Evolutionary conservation across 179 eudicot species (phyloP).

Genomic region (Amaranthus tricolor): DNA sequence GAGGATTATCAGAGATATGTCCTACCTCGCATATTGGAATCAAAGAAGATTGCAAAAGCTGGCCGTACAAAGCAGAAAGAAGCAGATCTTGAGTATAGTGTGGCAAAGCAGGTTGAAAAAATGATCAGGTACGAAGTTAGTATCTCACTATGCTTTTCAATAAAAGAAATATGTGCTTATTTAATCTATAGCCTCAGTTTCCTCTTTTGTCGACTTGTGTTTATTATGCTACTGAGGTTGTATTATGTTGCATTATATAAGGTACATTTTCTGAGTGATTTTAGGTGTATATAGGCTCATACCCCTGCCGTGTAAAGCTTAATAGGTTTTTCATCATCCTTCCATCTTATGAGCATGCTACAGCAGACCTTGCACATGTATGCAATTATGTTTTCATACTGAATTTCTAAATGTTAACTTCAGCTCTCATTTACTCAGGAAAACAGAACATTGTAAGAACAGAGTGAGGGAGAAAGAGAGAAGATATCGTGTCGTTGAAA

Average conservation of each 20-base stretch:
- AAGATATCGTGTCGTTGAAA: not conserved
- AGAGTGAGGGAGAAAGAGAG: not conserved
- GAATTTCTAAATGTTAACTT: not conserved
- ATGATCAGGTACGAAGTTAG: conserved; percentile 75
- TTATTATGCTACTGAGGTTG: not conserved
- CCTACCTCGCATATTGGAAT: conserved; percentile 88
- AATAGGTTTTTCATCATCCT: not conserved
- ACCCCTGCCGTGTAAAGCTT: conserved; percentile 1
- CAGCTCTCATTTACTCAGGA: not conserved
- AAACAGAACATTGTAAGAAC: not conserved
- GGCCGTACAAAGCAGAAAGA: conserved; percentile 98
- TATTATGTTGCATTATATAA: not conserved
- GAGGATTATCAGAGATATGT: conserved; percentile 96
- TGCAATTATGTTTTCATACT: not conserved
- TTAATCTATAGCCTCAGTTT: not conserved
- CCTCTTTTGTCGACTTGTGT: not conserved
- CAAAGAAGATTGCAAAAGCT: conserved; percentile 96
- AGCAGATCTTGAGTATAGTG: conserved; percentile 95
- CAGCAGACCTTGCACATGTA: not conserved
- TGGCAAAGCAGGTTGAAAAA: conserved; percentile 99
- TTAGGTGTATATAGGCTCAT: not conserved
- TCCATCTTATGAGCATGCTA: not conserved
- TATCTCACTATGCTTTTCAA: not conserved
- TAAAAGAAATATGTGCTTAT: not conserved
- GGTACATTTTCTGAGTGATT: not conserved